These are phyloP conservation scores for Macroventuria anomochaeta DNA, from an alignment of 2,329 filamentous ascomycete genomes.

Conservation along the genomic window DNA sequence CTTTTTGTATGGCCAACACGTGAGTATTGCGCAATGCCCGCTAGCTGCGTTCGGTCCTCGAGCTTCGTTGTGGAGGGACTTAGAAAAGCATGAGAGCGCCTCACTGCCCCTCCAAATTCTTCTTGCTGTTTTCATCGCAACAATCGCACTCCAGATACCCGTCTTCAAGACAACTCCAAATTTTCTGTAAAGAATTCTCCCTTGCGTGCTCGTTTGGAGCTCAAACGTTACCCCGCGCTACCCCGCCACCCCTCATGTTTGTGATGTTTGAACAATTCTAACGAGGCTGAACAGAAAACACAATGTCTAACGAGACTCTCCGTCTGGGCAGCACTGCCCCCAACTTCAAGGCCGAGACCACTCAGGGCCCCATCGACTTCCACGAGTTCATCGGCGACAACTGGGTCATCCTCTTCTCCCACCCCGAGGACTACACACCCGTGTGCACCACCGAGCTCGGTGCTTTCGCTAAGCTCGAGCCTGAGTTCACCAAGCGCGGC, in stretches of 20 bases:
- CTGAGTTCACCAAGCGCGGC: slow-evolving; percentile 67
- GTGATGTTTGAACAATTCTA: slow-evolving; percentile 31
- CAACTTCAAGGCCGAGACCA: slow-evolving; percentile 73
- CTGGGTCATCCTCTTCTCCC: slow-evolving; percentile 75
- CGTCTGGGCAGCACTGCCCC: slow-evolving; percentile 71
- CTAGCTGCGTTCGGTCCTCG: slow-evolving; percentile 34
- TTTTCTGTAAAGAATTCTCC: slow-evolving; percentile 2
- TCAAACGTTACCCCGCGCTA: slow-evolving; percentile 20
- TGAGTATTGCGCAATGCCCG: slow-evolving; percentile 46
- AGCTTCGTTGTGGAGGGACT: slow-evolving; percentile 21
- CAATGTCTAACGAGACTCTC: slow-evolving; percentile 55
- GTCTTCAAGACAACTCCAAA: slow-evolving; percentile 12
- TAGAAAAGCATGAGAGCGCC: slow-evolving; percentile 34
- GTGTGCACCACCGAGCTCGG: slow-evolving; percentile 70
- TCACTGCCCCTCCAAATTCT: slow-evolving; percentile 21
- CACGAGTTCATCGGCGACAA: slow-evolving; percentile 74
- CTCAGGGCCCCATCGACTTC: slow-evolving; percentile 71
- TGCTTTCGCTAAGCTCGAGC: slow-evolving; percentile 68
- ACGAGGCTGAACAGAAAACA: slow-evolving; percentile 24
- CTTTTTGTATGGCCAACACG: slow-evolving; percentile 30
- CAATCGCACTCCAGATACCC: slow-evolving; percentile 18
- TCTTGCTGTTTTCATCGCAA: slow-evolving; percentile 11
- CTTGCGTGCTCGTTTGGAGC: neutral
- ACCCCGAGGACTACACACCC: slow-evolving; percentile 68
- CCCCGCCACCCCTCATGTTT: slow-evolving; percentile 44